Percentiles rank a stretch among this genome's conserved stretches.
phyloP scores from a whole-genome alignment of 2,329 filamentous ascomycete genomes.

The Ascochyta clinopodiicola region DNA sequence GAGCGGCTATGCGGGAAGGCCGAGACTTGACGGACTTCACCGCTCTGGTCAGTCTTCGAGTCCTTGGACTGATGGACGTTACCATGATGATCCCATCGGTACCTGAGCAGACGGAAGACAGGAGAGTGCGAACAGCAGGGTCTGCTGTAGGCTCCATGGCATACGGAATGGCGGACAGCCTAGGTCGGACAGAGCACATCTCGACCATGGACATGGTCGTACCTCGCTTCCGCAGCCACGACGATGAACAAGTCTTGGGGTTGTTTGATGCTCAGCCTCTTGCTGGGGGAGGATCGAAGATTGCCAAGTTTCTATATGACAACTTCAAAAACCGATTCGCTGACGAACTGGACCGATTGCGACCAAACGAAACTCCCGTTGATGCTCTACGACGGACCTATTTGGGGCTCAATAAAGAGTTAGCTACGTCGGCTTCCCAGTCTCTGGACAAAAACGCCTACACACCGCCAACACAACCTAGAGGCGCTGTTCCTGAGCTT shows the following conservation, averaged over 20 bases:
- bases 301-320: conserved; percentile 95
- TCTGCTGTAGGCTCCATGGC: conserved; percentile 87
- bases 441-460: conserved; percentile 71
- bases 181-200: conserved; percentile 91
- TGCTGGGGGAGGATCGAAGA: conserved; percentile 88
- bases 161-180: conserved; percentile 96
- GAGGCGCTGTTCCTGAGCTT: conserved; percentile 78
- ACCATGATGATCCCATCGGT: conserved; percentile 92
- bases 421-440: conserved; percentile 83
- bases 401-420: conserved; percentile 88
- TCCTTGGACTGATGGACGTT: conserved; percentile 96
- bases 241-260: conserved; percentile 89
- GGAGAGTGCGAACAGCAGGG: conserved; percentile 95
- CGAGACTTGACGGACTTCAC: conserved; percentile 89
- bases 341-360: conserved; percentile 77
- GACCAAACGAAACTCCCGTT: conserved; percentile 74
- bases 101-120: conserved; percentile 92
- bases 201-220: conserved; percentile 96
- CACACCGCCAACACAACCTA: conserved; percentile 57
- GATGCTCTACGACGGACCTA: conserved; percentile 90
- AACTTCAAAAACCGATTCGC: conserved; percentile 88
- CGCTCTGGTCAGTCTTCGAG: conserved; percentile 79
- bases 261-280: conserved; percentile 95
- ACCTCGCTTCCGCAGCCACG: conserved; percentile 85
- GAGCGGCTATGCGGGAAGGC: conserved; percentile 58